Conservation (phyloP, 495 filamentous ascomycete species). For the Xylaria acuta region DNA sequence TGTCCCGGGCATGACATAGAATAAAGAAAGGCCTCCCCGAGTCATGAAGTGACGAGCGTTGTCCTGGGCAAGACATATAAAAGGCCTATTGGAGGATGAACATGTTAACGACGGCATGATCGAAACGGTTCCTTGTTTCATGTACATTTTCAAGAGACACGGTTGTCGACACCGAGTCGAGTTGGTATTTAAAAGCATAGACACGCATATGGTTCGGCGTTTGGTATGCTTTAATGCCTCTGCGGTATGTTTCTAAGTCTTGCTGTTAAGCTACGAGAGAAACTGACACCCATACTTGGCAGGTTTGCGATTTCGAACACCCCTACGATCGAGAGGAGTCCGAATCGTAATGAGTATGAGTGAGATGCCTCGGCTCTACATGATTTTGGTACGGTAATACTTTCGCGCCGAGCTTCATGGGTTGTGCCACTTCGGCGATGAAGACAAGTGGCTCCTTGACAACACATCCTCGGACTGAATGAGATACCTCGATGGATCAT, state of each 20-base stretch:
- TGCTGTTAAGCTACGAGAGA: not conserved
- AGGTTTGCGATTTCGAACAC: slow-evolving; percentile 20
- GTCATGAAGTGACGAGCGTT: slow-evolving; percentile 18
- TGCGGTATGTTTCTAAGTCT: not conserved
- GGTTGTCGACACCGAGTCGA: slow-evolving; percentile 10
- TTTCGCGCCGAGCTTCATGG: slow-evolving; percentile 1
- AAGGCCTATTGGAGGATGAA: slow-evolving; percentile 17
- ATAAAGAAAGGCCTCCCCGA: slow-evolving; percentile 7
- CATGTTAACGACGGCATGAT: slow-evolving; percentile 18
- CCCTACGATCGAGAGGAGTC: slow-evolving; percentile 13
- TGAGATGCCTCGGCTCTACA: slow-evolving; percentile 19
- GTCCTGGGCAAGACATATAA: slow-evolving; percentile 28
- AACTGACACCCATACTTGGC: not conserved
- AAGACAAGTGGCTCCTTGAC: not conserved
- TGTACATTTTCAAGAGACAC: slow-evolving; percentile 10
- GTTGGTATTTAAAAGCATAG: slow-evolving; percentile 22
- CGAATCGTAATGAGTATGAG: slow-evolving; percentile 23
- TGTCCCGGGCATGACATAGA: slow-evolving; percentile 25
- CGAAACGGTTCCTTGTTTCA: slow-evolving; percentile 19
- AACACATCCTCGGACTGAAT: slow-evolving; percentile 16
- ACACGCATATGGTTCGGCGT: slow-evolving; percentile 22
- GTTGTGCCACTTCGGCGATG: not conserved
- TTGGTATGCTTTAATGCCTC: slow-evolving; percentile 21
- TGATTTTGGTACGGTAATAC: slow-evolving; percentile 20
- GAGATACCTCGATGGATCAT: slow-evolving; percentile 22